phyloP scores from a whole-genome alignment of 2,329 filamentous ascomycete genomes.

The Dactylellina haptotyla region DNA sequence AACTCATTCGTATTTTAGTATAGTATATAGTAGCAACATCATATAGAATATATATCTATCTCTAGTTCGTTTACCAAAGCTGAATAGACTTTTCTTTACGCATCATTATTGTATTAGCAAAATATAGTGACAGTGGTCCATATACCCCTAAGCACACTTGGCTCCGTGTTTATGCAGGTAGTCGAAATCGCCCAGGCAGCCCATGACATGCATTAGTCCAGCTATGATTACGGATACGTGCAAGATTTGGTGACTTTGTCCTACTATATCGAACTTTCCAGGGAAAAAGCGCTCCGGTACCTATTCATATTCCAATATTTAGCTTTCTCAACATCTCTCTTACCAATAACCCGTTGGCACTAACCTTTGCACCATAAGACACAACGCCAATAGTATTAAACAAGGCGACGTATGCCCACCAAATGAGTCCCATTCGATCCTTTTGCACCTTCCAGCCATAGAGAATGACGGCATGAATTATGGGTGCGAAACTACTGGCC shows the following conservation, averaged over 20 bases:
- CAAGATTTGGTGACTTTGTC: constrained; percentile 66
- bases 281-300: constrained; percentile 64
- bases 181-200: constrained; percentile 61
- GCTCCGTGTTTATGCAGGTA: constrained; percentile 57
- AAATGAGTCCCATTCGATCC: constrained; percentile 62
- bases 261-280: constrained; percentile 64
- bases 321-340: background rate
- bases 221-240: constrained; percentile 65
- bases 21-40: too few relatives aligned
- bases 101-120: too few relatives aligned
- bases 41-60: too few relatives aligned
- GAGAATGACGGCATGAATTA: constrained; percentile 61
- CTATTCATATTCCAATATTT: constrained; percentile 56
- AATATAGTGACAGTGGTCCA: too few relatives aligned
- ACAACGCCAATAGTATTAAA: constrained; percentile 62
- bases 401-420: constrained; percentile 61
- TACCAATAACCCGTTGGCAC: constrained; percentile 24
- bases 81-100: too few relatives aligned
- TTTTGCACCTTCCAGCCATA: constrained; percentile 60
- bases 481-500: constrained; percentile 62
- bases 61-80: too few relatives aligned
- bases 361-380: constrained; percentile 61
- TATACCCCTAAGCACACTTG: constrained; percentile 2
- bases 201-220: constrained; percentile 61
- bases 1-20: background rate